Conservation (phyloP, 2,329 filamentous ascomycete species). For the Eutypella sp. region DNA sequence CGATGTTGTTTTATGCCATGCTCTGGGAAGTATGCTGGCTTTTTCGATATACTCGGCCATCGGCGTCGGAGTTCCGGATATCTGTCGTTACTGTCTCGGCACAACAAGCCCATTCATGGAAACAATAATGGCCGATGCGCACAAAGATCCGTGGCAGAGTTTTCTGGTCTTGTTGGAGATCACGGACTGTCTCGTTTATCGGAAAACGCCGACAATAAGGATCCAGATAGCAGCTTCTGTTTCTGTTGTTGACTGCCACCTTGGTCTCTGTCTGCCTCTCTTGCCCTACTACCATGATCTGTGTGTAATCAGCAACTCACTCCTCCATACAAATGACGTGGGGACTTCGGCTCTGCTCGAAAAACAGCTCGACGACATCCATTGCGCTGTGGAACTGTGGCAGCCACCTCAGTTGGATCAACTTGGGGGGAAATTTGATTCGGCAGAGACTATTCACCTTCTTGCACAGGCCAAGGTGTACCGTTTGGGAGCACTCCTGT, state of each 20-base stretch:
- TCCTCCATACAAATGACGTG: constrained; percentile 9
- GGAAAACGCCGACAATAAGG: constrained; percentile 16
- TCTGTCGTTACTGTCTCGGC: constrained; percentile 19
- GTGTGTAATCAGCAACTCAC: constrained; percentile 19
- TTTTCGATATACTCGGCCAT: constrained; percentile 20
- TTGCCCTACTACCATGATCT: constrained; percentile 23
- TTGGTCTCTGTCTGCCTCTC: constrained; percentile 22
- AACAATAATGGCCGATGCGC: constrained; percentile 6
- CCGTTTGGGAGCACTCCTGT: constrained; percentile 19
- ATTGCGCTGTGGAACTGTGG: constrained; percentile 17
- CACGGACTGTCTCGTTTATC: constrained; percentile 22
- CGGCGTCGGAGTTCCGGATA: constrained; percentile 20
- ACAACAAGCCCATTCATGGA: constrained; percentile 14
- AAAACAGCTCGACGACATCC: constrained; percentile 16
- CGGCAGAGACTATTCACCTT: constrained; percentile 19
- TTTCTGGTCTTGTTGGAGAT: constrained; percentile 20
- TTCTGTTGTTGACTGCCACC: constrained; percentile 15
- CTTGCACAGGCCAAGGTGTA: constrained; percentile 24
- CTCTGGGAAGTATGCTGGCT: constrained; percentile 17
- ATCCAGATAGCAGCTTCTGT: constrained; percentile 5
- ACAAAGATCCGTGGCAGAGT: constrained; percentile 13
- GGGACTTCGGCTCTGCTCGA: constrained; percentile 8
- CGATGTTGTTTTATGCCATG: constrained; percentile 17
- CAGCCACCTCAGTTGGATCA: constrained; percentile 16
- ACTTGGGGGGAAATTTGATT: constrained; percentile 14